phyloP scores from a whole-genome alignment of 2,329 filamentous ascomycete species.

The Rhexocercosporidium sp. region DNA sequence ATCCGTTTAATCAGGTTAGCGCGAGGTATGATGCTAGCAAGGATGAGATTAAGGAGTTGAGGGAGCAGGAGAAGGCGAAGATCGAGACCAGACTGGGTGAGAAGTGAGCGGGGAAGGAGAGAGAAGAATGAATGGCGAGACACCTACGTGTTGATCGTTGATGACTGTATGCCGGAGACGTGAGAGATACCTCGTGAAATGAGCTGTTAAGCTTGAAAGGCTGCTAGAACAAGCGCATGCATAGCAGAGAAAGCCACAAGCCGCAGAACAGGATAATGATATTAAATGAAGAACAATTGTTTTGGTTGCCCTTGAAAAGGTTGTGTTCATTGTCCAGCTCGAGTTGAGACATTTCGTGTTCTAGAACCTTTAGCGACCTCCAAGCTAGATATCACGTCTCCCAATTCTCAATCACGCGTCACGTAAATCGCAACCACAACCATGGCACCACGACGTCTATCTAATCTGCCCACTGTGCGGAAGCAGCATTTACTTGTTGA shows the following conservation, averaged over 20 bases:
- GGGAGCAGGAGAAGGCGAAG: slow-evolving; percentile 70
- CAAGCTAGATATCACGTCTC: not conserved
- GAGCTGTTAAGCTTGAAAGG: not conserved
- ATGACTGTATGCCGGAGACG: not conserved
- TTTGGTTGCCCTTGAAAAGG: not conserved
- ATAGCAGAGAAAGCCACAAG: not conserved
- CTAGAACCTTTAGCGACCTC: not conserved
- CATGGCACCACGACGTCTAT: slow-evolving; percentile 36
- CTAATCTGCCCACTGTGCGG: slow-evolving; percentile 39
- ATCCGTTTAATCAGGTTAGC: slow-evolving; percentile 88
- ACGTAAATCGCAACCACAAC: slow-evolving; percentile 5
- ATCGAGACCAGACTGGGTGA: slow-evolving; percentile 71
- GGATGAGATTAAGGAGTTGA: slow-evolving; percentile 74
- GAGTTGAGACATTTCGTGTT: slow-evolving; percentile 2
- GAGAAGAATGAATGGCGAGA: not conserved
- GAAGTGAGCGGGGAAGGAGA: slow-evolving; percentile 29
- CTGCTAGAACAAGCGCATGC: not conserved
- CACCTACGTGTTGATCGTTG: not conserved
- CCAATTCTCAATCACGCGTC: not conserved
- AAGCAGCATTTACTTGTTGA: slow-evolving; percentile 43
- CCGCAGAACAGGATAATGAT: not conserved
- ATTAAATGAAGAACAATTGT: no score
- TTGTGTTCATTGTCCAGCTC: not conserved
- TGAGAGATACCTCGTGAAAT: not conserved
- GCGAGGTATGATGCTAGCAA: slow-evolving; percentile 77